phyloP scores from a whole-genome alignment of 768 basidiomycete genomes.

The Boletus sp. region DNA sequence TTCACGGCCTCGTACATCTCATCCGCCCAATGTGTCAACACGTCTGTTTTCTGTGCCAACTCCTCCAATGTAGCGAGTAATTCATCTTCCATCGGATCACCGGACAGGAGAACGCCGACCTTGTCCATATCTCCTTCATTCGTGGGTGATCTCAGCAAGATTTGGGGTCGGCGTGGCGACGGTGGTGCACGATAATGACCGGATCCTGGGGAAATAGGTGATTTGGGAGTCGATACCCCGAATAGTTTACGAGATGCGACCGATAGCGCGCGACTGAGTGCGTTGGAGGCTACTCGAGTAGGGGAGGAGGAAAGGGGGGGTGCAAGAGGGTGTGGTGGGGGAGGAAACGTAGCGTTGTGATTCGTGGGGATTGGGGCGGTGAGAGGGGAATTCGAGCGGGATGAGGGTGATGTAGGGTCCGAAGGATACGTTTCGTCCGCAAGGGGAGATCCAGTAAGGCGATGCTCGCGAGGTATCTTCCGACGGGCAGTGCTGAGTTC shows the following conservation, averaged over 20 bases:
- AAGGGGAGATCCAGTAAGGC: slow-evolving; percentile 46
- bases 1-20: slow-evolving; percentile 91
- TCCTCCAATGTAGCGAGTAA: slow-evolving; percentile 83
- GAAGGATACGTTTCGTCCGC: slow-evolving; percentile 41
- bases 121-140: slow-evolving; percentile 39
- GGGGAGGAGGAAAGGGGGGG: slow-evolving; percentile 68
- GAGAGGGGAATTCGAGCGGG: slow-evolving; percentile 24
- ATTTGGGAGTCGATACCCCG: slow-evolving; percentile 46
- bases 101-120: slow-evolving; percentile 25
- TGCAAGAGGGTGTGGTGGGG: slow-evolving; percentile 48
- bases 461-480: slow-evolving; percentile 57
- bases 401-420: slow-evolving; percentile 34
- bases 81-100: slow-evolving; percentile 78
- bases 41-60: slow-evolving; percentile 93
- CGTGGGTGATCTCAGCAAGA: slow-evolving; percentile 40
- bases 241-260: slow-evolving; percentile 82
- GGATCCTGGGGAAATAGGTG: slow-evolving; percentile 36
- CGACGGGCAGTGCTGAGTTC: slow-evolving; percentile 65
- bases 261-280: slow-evolving; percentile 75
- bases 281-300: slow-evolving; percentile 66
- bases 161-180: slow-evolving; percentile 56
- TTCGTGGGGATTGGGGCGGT: slow-evolving; percentile 21
- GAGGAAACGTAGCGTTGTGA: slow-evolving; percentile 62
- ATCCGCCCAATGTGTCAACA: slow-evolving; percentile 91
- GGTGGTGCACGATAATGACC: slow-evolving; percentile 45